phyloP scores from a whole-genome alignment of 2,329 filamentous ascomycete species.

The Neophaeococcomyces aloes region DNA sequence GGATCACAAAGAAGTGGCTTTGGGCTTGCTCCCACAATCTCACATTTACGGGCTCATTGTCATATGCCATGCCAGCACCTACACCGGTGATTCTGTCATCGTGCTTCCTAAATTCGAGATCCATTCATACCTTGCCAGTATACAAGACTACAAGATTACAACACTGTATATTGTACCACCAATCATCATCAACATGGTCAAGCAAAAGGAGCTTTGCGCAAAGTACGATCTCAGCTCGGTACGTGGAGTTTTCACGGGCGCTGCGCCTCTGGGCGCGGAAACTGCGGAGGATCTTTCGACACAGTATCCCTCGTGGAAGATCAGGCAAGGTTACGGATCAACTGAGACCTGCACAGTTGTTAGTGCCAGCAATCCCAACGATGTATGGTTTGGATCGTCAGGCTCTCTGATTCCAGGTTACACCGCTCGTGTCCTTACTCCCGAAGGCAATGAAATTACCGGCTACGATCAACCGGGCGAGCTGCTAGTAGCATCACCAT shows the following conservation, averaged over 20 bases:
- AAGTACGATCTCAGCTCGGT: constrained; percentile 65
- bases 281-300: constrained; percentile 54
- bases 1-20: constrained; percentile 41
- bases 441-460: constrained; percentile 60
- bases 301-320: constrained; percentile 52
- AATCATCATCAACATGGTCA: constrained; percentile 67
- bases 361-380: constrained; percentile 44
- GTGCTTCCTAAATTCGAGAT: constrained; percentile 69
- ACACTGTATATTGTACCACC: constrained; percentile 64
- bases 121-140: constrained; percentile 49
- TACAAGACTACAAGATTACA: constrained; percentile 59
- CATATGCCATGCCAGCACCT: constrained; percentile 54
- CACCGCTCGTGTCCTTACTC: constrained; percentile 55
- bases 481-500: constrained; percentile 65
- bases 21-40: constrained; percentile 67
- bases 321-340: constrained; percentile 66
- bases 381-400: constrained; percentile 61
- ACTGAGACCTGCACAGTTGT: constrained; percentile 70
- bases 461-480: constrained; percentile 67
- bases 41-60: constrained; percentile 73
- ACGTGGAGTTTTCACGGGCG: constrained; percentile 57
- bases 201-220: constrained; percentile 48
- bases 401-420: constrained; percentile 58
- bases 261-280: constrained; percentile 66
- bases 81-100: constrained; percentile 62